Evolutionary conservation across 2,329 filamentous ascomycete species (phyloP).

Genomic region (Cytospora paraplurivora): DNA sequence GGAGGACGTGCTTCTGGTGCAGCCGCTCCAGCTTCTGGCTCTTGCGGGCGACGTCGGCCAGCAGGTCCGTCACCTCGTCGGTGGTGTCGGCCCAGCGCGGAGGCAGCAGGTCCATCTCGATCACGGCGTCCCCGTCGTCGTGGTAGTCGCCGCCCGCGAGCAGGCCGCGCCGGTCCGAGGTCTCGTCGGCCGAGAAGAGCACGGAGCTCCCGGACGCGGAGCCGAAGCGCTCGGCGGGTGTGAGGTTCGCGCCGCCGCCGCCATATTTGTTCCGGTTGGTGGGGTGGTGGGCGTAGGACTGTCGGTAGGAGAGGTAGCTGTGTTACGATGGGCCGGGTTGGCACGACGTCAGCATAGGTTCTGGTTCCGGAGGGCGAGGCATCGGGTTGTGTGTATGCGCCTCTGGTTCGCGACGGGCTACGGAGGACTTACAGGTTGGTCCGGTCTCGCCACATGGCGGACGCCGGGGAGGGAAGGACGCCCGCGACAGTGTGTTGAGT

Average conservation of each 20-base stretch:
- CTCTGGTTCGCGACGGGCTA: constrained; percentile 15
- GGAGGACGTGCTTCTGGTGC: constrained; percentile 95
- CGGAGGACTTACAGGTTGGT: constrained; percentile 79
- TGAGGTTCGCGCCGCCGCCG: constrained; percentile 41
- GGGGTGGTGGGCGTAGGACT: constrained; percentile 96
- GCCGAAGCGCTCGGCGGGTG: constrained; percentile 57
- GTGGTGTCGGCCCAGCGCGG: constrained; percentile 95
- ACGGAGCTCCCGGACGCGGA: constrained; percentile 52
- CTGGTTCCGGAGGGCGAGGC: constrained; percentile 3
- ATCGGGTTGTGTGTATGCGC: constrained; percentile 1
- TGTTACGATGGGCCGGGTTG: constrained; percentile 1
- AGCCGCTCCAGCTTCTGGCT: constrained; percentile 85
- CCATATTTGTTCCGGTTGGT: constrained; percentile 77
- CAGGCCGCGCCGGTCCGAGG: constrained; percentile 71
- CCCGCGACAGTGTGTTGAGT: constrained; percentile 25
- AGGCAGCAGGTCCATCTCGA: constrained; percentile 96
- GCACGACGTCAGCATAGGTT: constrained; percentile 1
- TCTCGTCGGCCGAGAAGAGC: constrained; percentile 52
- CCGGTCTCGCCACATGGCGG: constrained; percentile 97
- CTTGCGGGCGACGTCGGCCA: constrained; percentile 79
- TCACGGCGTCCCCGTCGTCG: constrained; percentile 90
- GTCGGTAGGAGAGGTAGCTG: constrained; percentile 98
- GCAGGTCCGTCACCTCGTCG: constrained; percentile 85
- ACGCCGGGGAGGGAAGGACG: constrained; percentile 42
- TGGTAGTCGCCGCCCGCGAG: constrained; percentile 76